Evolutionary conservation across 352 stramenopile species (phyloP).

Genomic region (Ophiocytium majus): DNA sequence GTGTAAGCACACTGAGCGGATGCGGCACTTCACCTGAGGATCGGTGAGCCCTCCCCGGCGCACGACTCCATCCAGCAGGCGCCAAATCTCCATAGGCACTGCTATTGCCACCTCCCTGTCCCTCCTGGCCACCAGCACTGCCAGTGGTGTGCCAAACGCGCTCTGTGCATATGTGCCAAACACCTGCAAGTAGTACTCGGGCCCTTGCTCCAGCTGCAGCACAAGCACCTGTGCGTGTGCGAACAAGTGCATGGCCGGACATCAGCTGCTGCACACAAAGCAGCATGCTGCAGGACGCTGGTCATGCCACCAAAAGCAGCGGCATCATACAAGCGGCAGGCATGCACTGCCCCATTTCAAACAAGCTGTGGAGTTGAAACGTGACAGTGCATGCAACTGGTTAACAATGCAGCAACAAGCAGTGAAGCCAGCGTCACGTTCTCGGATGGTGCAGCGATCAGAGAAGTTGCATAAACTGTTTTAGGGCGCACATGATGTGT

Average conservation of each 20-base stretch:
- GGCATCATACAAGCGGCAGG: too few species aligned
- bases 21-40: not conserved
- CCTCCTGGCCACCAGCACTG: slow-evolving; percentile 24
- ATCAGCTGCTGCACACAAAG: too few species aligned
- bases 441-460: too few species aligned
- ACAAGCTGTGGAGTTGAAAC: not conserved
- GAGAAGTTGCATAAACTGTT: too few species aligned
- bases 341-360: not conserved
- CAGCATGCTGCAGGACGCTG: too few species aligned
- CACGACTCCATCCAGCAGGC: slow-evolving; percentile 18
- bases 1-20: too few species aligned
- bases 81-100: slow-evolving; percentile 10
- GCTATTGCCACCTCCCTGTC: not conserved
- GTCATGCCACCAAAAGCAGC: too few species aligned
- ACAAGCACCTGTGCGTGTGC: slow-evolving; percentile 21
- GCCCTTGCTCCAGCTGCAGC: slow-evolving; percentile 40
- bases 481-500: too few species aligned
- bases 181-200: slow-evolving; percentile 49
- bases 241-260: too few species aligned
- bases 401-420: not conserved
- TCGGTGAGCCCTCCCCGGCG: not conserved
- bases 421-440: too few species aligned
- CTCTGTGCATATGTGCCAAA: slow-evolving; percentile 32
- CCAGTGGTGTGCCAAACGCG: slow-evolving; percentile 44
- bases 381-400: not conserved